Percentiles rank a stretch among this genome's conserved stretches.
Evolutionary conservation across 345 rosid genomes (phyloP).

Genomic region (Linum usitatissimum): DNA sequence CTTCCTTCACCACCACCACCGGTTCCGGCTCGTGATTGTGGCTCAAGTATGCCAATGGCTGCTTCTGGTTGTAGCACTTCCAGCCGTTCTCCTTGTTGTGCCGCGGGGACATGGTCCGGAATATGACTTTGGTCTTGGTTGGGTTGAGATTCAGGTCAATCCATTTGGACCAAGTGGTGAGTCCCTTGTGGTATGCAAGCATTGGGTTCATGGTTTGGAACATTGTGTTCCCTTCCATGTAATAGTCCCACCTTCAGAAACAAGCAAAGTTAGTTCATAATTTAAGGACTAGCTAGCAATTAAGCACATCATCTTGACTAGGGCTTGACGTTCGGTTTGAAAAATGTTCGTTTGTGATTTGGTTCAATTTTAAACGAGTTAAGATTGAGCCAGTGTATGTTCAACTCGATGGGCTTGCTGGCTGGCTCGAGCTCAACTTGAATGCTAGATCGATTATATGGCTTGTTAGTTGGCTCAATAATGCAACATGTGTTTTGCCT

Average conservation of each 20-base stretch:
- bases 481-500: no score
- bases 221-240: slow-evolving; percentile 43
- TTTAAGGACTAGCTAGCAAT: no score
- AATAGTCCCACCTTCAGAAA: slow-evolving; percentile 59
- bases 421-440: no score
- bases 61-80: slow-evolving; percentile 74
- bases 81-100: slow-evolving; percentile 80
- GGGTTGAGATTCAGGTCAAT: slow-evolving; percentile 51
- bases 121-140: slow-evolving; percentile 40
- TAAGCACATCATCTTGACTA: no score
- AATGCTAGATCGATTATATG: no score
- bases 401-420: no score
- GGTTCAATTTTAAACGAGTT: no score
- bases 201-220: slow-evolving; percentile 47
- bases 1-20: slow-evolving; percentile 54
- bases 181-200: slow-evolving; percentile 59
- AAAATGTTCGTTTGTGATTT: no score
- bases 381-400: no score
- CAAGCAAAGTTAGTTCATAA: background rate
- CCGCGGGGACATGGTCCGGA: slow-evolving; percentile 61
- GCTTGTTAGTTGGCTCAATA: no score
- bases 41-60: slow-evolving; percentile 45
- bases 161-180: slow-evolving; percentile 72
- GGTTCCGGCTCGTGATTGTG: slow-evolving; percentile 60
- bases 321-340: no score